Base-by-base conservation (phyloP, 192 early-diverging fungal species). In the Coemansia sp. region DNA sequence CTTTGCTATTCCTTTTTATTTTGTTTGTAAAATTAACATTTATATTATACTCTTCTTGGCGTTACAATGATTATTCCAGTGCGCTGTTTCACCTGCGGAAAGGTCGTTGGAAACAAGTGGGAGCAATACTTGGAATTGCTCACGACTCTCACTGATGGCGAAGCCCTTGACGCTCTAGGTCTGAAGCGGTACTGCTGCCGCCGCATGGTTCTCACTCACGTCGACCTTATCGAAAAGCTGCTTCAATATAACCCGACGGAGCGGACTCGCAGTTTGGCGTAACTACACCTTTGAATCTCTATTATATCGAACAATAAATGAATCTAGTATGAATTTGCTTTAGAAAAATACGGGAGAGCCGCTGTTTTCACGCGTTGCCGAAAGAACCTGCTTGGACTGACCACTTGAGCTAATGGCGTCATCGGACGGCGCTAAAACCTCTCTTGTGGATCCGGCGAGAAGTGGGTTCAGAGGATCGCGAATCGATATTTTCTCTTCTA, bases 31-130 rank as follows among this genome's bases (percentile, higher is more conserved):
- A 46, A 48, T 23, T 8, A 48, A 48, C 7, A 53, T 27, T 29
- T 27, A 39, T 60, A 60, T 34, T 23, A 12, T 42, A 39, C 25
- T 39, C 37, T 23, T 62, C 42, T 41, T 62, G 7, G n/a, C 59
- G 32, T 5, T 31, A 91, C 67, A 74, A 98, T 98, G 96, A 96
- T 98, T 71, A 96, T 98, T 76, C 96, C 96, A 39, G 96, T 98
- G 37, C 94, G 96, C 45, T 98, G 96, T 84, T 98, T 98, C 82
- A 94, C 92, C 65, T 98, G 96, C 85, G 96, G 96, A 72, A 98
- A 98, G 84, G 95, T 99, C 51, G 90, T 97, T 69, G 97, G 97
- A 67, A 93, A 99, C 89, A 95, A 95, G 84, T 99, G 95, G 95
- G 93, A 97, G 65, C 76, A 85, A 62, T 99, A 97, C 81, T 85